phyloP scores from a whole-genome alignment of 2,329 filamentous ascomycete genomes.

The Eutypella sp. region DNA sequence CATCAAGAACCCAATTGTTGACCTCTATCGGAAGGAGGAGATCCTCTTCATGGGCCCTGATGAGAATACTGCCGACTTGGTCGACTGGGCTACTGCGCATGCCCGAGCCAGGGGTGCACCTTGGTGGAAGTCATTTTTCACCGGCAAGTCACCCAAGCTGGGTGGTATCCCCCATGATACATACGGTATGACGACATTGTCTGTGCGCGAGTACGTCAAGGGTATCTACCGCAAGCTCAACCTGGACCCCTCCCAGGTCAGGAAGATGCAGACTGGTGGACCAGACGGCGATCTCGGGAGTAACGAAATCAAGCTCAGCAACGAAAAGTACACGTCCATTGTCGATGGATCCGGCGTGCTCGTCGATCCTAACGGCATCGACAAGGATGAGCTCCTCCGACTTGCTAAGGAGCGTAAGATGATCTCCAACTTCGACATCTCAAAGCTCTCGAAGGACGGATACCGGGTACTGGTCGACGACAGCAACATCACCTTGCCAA shows the following conservation, averaged over 20 bases:
- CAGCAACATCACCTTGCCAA: slow-evolving; percentile 79
- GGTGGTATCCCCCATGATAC: slow-evolving; percentile 94
- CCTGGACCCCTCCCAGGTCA: slow-evolving; percentile 76
- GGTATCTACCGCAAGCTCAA: slow-evolving; percentile 96
- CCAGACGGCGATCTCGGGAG: slow-evolving; percentile 95
- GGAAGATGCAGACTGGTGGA: slow-evolving; percentile 95
- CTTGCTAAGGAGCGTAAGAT: slow-evolving; percentile 83
- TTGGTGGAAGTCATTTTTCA: slow-evolving; percentile 99
- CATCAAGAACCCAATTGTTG: slow-evolving; percentile 98
- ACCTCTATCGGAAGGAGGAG: slow-evolving; percentile 89
- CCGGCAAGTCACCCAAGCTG: slow-evolving; percentile 91
- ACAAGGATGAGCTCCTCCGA: slow-evolving; percentile 76
- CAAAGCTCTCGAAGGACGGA: slow-evolving; percentile 80
- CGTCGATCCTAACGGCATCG: slow-evolving; percentile 83
- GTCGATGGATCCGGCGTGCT: slow-evolving; percentile 96
- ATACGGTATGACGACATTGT: slow-evolving; percentile 97
- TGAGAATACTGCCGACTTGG: slow-evolving; percentile 95
- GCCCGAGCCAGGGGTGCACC: slow-evolving; percentile 80
- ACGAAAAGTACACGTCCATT: slow-evolving; percentile 91
- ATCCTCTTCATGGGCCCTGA: slow-evolving; percentile 98
- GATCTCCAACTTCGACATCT: slow-evolving; percentile 80
- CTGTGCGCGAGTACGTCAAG: slow-evolving; percentile 90
- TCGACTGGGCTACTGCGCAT: slow-evolving; percentile 98
- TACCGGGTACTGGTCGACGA: slow-evolving; percentile 94
- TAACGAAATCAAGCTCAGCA: slow-evolving; percentile 93